phyloP scores from a whole-genome alignment of 805 yeast species.

The Millerozyma miso region DNA sequence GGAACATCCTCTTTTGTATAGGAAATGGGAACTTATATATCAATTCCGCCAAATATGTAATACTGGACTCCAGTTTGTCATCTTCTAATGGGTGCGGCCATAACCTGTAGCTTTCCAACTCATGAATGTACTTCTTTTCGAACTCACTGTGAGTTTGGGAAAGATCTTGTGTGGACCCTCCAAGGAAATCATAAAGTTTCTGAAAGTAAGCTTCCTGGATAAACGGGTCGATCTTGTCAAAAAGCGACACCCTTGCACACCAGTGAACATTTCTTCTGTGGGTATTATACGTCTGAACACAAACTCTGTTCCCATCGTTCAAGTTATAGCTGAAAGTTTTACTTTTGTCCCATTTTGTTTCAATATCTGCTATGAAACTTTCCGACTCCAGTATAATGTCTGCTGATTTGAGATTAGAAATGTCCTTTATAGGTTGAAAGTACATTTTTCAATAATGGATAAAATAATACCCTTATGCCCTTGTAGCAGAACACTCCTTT shows the following conservation, averaged over 20 bases:
- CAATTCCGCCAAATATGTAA: slow-evolving; percentile 28
- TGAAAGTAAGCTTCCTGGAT: slow-evolving; percentile 4
- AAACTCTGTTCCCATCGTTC: neutral
- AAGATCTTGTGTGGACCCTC: slow-evolving; percentile 11
- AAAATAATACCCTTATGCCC: neutral
- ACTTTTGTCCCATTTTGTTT: slow-evolving; percentile 5
- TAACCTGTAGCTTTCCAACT: slow-evolving; percentile 22
- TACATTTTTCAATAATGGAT: slow-evolving; percentile 2
- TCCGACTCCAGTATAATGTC: slow-evolving; percentile 1
- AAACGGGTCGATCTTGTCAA: slow-evolving; percentile 4
- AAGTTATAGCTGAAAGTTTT: slow-evolving; percentile 2
- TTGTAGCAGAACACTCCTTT: too few species aligned
- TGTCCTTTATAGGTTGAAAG: slow-evolving; percentile 3
- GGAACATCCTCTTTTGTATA: slow-evolving; percentile 30
- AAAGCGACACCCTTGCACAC: slow-evolving; percentile 12
- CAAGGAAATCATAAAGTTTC: slow-evolving; percentile 10
- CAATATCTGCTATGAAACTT: slow-evolving; percentile 3
- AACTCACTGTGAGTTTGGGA: slow-evolving; percentile 30
- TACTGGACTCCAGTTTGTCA: slow-evolving; percentile 10
- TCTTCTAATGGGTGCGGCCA: slow-evolving; percentile 12
- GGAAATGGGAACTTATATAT: slow-evolving; percentile 36
- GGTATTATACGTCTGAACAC: slow-evolving; percentile 5
- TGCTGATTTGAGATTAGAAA: neutral
- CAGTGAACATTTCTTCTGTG: slow-evolving; percentile 9
- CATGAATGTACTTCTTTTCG: slow-evolving; percentile 34